Percentiles rank a stretch among this genome's conserved stretches.
These are phyloP conservation scores for Rhizopus stolonifer DNA, from an alignment of 371 early-diverging fungal genomes.

Conservation along the genomic window DNA sequence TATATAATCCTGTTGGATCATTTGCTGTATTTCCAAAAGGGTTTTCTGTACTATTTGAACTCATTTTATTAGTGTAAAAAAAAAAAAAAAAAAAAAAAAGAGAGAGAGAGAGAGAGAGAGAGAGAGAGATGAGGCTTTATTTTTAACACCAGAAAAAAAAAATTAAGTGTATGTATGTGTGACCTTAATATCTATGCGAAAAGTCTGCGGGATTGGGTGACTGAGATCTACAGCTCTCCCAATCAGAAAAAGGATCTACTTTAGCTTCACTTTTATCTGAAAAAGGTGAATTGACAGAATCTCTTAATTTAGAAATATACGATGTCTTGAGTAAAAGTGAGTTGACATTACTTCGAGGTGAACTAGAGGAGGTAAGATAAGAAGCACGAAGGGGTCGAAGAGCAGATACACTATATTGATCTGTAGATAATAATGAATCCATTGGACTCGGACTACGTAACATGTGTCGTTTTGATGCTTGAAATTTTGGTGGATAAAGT, in stretches of 20 bases:
- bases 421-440: background rate
- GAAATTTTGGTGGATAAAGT: background rate
- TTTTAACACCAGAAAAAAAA: too few relatives aligned
- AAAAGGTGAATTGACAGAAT: background rate
- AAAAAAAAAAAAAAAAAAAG: too few relatives aligned
- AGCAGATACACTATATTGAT: background rate
- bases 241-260: background rate
- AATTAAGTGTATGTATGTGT: background rate
- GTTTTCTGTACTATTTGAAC: slow-evolving; percentile 23
- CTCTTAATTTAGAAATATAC: background rate
- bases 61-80: slow-evolving; percentile 5
- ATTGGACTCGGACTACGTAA: background rate
- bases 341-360: too few relatives aligned
- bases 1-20: slow-evolving; percentile 55
- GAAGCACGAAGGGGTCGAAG: background rate
- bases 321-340: too few relatives aligned
- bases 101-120: too few relatives aligned
- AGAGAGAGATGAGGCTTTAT: too few relatives aligned
- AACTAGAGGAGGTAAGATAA: background rate
- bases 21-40: slow-evolving; percentile 33
- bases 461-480: background rate
- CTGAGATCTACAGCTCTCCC: background rate
- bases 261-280: background rate
- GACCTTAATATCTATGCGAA: too few relatives aligned
- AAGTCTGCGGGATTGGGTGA: too few relatives aligned